Conservation (phyloP, 306 rosid genomes). For the Fragaria ananassa region DNA sequence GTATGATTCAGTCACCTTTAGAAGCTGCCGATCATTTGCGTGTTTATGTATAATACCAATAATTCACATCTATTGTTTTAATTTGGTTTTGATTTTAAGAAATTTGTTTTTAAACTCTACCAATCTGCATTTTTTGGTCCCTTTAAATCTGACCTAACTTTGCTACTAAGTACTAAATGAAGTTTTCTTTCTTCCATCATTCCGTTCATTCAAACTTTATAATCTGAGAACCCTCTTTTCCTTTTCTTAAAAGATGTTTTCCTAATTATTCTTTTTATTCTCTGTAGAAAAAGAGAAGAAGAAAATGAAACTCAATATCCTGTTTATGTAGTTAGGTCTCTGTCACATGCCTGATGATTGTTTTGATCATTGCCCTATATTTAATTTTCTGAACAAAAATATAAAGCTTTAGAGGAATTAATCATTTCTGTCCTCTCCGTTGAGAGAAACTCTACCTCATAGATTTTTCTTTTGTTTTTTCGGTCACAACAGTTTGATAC, state of each 20-base stretch:
- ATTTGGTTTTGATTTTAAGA: neutral
- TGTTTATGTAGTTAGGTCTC: neutral
- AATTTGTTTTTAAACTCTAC: neutral
- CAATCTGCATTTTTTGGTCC: neutral
- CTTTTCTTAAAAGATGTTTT: neutral
- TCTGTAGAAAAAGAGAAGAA: neutral
- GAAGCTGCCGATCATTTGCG: neutral
- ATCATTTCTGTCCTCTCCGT: neutral
- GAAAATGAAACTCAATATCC: too few species aligned
- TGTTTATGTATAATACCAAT: neutral
- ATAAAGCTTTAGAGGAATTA: neutral
- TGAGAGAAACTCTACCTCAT: neutral
- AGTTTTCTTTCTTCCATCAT: neutral
- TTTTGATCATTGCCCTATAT: slow-evolving; percentile 3
- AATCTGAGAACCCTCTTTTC: neutral
- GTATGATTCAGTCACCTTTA: neutral
- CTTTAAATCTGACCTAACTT: neutral
- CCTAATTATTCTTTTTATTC: neutral
- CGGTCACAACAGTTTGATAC: neutral
- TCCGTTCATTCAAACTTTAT: neutral
- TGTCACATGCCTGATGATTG: slow-evolving; percentile 6
- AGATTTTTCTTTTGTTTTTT: neutral
- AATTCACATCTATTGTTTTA: neutral
- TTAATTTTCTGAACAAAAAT: neutral
- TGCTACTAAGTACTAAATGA: neutral